A percentile compares a stretch with the other conserved stretches of the same genome.
phyloP scores from a whole-genome alignment of 805 yeast genomes.

The Ascoidea rubescens region DNA sequence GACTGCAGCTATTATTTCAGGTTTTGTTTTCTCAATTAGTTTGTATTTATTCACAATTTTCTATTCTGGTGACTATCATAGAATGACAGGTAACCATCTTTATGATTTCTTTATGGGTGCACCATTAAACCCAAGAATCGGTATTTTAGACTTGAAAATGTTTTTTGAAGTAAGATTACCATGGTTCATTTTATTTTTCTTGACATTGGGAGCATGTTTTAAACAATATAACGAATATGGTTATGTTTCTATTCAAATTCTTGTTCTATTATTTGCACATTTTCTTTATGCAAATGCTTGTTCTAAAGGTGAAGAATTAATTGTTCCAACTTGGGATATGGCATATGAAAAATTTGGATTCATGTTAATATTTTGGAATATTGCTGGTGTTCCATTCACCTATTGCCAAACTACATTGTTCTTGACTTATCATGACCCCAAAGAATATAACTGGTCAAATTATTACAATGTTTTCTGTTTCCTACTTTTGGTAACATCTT shows the following conservation, averaged over 20 bases:
- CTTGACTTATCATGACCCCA: conserved; percentile 72
- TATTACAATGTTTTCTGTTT: conserved; percentile 44
- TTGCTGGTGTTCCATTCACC: conserved; percentile 97
- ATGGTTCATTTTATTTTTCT: conserved; percentile 81
- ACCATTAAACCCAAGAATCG: conserved; percentile 90
- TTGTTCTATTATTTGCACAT: conserved; percentile 65
- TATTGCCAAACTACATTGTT: conserved; percentile 88
- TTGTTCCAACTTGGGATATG: conserved; percentile 99
- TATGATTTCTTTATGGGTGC: conserved; percentile 97
- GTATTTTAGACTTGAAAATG: conserved; percentile 88
- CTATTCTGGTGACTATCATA: conserved; percentile 64
- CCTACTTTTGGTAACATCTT: conserved; percentile 47
- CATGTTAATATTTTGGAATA: conserved; percentile 97
- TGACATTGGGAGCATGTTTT: conserved; percentile 59
- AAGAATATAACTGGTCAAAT: conserved; percentile 64
- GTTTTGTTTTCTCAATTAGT: conserved; percentile 52
- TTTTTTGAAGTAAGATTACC: conserved; percentile 96
- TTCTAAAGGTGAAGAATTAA: conserved; percentile 93
- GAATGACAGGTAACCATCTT: conserved; percentile 82
- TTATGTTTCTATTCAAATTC: conserved; percentile 59
- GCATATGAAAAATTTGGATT: conserved; percentile 99
- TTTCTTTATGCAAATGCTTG: conserved; percentile 96
- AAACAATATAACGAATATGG: conserved; percentile 80
- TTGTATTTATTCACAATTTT: conserved; percentile 57
- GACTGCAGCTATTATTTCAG: conserved; percentile 79